Evolutionary conservation across 768 basidiomycete species (phyloP), one percentile per base, ranked within the genome.

Genomic region (Chlorophyllum brunneum): DNA sequence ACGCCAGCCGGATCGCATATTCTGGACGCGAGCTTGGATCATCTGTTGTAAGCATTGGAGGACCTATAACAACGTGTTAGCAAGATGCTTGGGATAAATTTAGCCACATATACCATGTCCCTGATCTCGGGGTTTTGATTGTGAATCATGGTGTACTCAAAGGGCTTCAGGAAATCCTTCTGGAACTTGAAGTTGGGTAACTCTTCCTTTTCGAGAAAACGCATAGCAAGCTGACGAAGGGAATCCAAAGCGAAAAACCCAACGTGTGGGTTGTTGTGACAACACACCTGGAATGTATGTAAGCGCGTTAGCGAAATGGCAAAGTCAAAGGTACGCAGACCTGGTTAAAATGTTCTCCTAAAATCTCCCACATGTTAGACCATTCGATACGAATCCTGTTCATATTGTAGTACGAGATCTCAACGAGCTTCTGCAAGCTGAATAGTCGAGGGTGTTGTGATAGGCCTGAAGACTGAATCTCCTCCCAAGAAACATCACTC

Each of bases 351-450:
- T 99, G 97, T 66, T 97, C 94, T 45, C 97, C 97, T 8, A 99
- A 72, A 45, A 98, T 98, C 60, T 91, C 88, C 97, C 97, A 99
- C 55, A 99, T 76, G 67, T 92, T 90, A 0, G 92, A 92, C 97
- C 97, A 99, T 67, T 99, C 97, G 42, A 99, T 71, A 68, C 97
- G 91, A 63, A 99, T 98, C 42, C 97, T 87, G 56, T 77, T 86
- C 97, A 99, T 99, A 70, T 99, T 99, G 72, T 99, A 99, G 68
- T 99, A 99, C 7, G 95, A 97, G 50, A 99, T 98, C 65, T 99
- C 97, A 34, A 98, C 95, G 30, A 99, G 76, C 70, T 98, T 99
- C 68, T 98, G 95, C 51, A 99, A 71, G 67, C 95, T 95, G 78
- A 98, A 99, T 51, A 98, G 74, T 22, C 97, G 84, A 1, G 97